Base-by-base conservation (phyloP, 1,284 basidiomycete genomes). In the Cutaneotrichosporon cavernicola region DNA sequence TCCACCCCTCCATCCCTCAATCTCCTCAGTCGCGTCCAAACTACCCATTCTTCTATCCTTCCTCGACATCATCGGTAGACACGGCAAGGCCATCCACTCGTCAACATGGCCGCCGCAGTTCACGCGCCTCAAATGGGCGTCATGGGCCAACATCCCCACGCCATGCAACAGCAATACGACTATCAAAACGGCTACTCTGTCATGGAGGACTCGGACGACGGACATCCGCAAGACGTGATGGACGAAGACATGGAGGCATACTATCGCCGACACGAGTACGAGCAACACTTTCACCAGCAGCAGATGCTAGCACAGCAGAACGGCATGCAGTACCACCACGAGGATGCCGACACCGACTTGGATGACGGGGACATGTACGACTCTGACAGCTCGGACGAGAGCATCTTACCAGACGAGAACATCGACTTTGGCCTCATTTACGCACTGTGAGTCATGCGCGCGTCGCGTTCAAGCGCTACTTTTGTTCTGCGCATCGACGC, bases 401-500 rank as follows among this genome's bases (percentile, higher is more conserved):
- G 80, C 58, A 79, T 83, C 21, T 49, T 68, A 57, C 82, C 83
- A 4, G 82, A 83, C 69, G 82, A 83, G 52, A 80, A 83, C 72
- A 84, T 84, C 64, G 82, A 84, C 71, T 83, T 84, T 69, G 76
- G 74, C 26, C 72, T 84, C 64, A 83, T 82, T 60, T 84, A 84
- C 68, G 83, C 83, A 8, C 71, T 84, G 78, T 81, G 56, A 70
- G 79, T 75, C 22, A n/a, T 22, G 22, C 18, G n/a, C 34, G 50
- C 50, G 50, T 10, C 50, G 16, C 11, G 34, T 36, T 46, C 18
- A 18, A 16, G 11, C 5, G 13, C 38, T 14, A 8, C 4, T 46
- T 46, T 18, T n/a, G 18, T 46, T n/a, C 43, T 46, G 43, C 18
- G 43, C 18, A 46, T 18, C 43, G 18, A 46, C 43, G 43, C 18